These are phyloP conservation scores for Berkeleyomyces rouxiae DNA, from an alignment of 2,329 filamentous ascomycete species.

Conservation along the genomic window DNA sequence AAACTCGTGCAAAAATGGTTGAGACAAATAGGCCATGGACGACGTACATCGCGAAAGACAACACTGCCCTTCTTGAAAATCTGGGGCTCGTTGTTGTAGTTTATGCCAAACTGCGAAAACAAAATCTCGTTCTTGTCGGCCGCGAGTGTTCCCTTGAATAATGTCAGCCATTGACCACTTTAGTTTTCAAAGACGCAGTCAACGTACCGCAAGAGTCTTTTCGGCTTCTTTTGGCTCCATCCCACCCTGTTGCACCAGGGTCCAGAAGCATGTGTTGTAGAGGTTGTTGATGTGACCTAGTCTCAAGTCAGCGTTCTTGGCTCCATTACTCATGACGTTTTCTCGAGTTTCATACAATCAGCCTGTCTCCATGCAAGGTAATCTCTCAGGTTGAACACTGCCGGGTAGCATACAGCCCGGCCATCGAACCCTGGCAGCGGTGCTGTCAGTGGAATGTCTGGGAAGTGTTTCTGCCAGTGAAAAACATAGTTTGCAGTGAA, in stretches of 20 bases:
- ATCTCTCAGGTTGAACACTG: slow-evolving; percentile 64
- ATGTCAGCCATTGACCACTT: slow-evolving; percentile 15
- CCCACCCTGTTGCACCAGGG: slow-evolving; percentile 61
- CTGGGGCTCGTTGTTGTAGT: slow-evolving; percentile 92
- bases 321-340: background rate
- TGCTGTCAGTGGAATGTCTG: slow-evolving; percentile 48
- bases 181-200: background rate
- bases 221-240: slow-evolving; percentile 67
- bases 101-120: slow-evolving; percentile 75
- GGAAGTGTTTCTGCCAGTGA: slow-evolving; percentile 63
- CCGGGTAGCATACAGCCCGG: slow-evolving; percentile 78
- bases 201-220: slow-evolving; percentile 52
- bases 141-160: slow-evolving; percentile 55
- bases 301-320: slow-evolving; percentile 12
- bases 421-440: slow-evolving; percentile 87
- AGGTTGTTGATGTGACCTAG: slow-evolving; percentile 92
- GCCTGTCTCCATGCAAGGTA: slow-evolving; percentile 96
- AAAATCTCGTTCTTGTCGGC: slow-evolving; percentile 93
- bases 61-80: slow-evolving; percentile 91
- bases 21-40: too few relatives aligned
- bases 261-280: slow-evolving; percentile 96
- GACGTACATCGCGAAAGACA: slow-evolving; percentile 59
- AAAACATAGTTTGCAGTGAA: slow-evolving; percentile 86
- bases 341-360: slow-evolving; percentile 52
- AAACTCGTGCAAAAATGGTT: background rate